A percentile compares a stretch with the other conserved stretches of the same genome.
Conservation (phyloP, 768 basidiomycete species). For the Panaeolus cyanescens region DNA sequence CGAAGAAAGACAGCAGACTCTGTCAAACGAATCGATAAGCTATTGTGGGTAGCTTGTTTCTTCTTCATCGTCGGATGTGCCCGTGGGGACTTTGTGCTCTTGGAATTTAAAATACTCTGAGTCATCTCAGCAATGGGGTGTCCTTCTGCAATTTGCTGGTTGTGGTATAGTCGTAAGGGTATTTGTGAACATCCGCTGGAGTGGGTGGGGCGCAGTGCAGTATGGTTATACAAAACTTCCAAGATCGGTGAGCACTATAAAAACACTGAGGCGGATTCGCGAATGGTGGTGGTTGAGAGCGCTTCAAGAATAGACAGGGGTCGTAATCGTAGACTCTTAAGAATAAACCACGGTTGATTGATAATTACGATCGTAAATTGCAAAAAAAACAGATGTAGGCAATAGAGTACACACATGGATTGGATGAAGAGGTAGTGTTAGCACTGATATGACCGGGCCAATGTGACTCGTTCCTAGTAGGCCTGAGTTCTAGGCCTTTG, state of each 20-base stretch:
- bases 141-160: background rate
- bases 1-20: constrained; percentile 77
- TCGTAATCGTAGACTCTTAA: background rate
- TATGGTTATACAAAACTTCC: background rate
- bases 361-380: background rate
- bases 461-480: background rate
- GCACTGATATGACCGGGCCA: background rate
- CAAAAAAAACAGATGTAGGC: background rate
- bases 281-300: background rate
- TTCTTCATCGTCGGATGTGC: background rate
- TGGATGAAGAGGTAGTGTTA: background rate
- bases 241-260: background rate
- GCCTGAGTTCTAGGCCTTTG: background rate
- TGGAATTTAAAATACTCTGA: background rate
- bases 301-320: background rate
- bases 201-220: background rate
- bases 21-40: constrained; percentile 60
- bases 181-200: background rate
- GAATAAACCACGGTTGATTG: background rate
- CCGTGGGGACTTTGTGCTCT: background rate
- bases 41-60: constrained; percentile 33
- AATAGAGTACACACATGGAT: background rate
- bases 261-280: background rate
- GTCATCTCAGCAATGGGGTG: background rate
- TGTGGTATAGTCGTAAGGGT: background rate